Evolutionary conservation across 768 basidiomycete genomes (phyloP), one percentile per base, ranked within the genome.

Genomic region (Ramaria rubella): DNA sequence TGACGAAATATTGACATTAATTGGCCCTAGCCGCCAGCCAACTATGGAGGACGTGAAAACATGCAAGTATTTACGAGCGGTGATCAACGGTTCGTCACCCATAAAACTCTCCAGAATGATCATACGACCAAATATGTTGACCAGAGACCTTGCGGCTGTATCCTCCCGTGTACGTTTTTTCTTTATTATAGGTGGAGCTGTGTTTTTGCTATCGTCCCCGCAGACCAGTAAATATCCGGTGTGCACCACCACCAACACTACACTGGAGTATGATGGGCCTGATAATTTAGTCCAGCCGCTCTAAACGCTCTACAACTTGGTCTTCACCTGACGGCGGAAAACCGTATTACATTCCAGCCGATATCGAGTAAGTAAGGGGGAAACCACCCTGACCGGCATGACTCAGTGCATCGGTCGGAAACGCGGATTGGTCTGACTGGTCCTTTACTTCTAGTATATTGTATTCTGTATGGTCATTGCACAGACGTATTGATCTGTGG

Each of bases 51-150:
- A 82, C 59, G 76, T 86, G 60, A 72, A 72, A 27, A 78, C 80
- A 4, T 81, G 85, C 80, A 83, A 80, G 64, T 85, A 79, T 59
- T 65, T 85, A 15, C 72, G 81, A 24, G 85, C 84, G 0, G 80
- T 86, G 24, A 76, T 86, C 48, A 85, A 86, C 59, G 83, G 83
- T 82, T n/a, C 11, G 69, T 49, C n/a, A n/a, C 58, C 46, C 26
- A 58, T 30, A 14, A 7, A 50, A 4, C 19, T 21, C 50, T 9
- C 26, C 19, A 19, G 4, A 17, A 12, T 15, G n/a, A 29, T 52
- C 5, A 7, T 29, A 4, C 26, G 33, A 27, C 19, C 21, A 12
- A n/a, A n/a, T n/a, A n/a, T n/a, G n/a, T 38, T 27, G 5, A 36
- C 15, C 55, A 77, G 77, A 80, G 65, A 74, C 75, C 6, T 60